Evolutionary conservation across 2,329 filamentous ascomycete genomes (phyloP).

Genomic region (Bipolaris victoriae): DNA sequence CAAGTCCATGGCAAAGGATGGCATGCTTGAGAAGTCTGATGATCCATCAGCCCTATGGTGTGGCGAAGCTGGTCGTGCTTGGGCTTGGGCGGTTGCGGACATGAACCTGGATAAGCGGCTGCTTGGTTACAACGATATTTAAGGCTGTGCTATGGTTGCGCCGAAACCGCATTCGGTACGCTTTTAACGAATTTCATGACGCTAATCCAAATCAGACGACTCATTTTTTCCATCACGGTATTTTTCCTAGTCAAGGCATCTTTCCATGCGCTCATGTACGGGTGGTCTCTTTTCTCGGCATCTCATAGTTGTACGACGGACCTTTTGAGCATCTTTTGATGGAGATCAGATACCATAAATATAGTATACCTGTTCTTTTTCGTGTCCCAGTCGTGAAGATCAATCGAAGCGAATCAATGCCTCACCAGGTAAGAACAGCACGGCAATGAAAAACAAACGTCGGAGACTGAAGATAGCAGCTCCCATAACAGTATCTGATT

Average conservation of each 20-base stretch:
- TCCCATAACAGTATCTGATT: background rate
- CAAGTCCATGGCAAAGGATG: slow-evolving; percentile 59
- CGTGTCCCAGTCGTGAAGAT: slow-evolving; percentile 3
- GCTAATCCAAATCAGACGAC: slow-evolving; percentile 29
- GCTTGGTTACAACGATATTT: slow-evolving; percentile 59
- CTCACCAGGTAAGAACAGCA: background rate
- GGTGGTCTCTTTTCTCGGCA: slow-evolving; percentile 7
- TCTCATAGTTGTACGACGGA: slow-evolving; percentile 15
- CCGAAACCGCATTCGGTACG: background rate
- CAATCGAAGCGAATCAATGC: background rate
- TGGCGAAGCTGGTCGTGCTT: slow-evolving; percentile 57
- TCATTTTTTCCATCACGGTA: slow-evolving; percentile 9
- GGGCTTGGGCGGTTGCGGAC: slow-evolving; percentile 56
- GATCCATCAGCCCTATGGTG: slow-evolving; percentile 59
- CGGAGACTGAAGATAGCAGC: background rate
- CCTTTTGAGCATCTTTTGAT: background rate
- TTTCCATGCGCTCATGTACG: background rate
- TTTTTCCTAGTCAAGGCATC: background rate
- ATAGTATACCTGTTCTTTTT: slow-evolving; percentile 2
- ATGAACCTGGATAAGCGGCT: slow-evolving; percentile 55
- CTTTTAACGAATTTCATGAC: slow-evolving; percentile 29
- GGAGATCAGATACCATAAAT: slow-evolving; percentile 4
- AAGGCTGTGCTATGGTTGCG: slow-evolving; percentile 3
- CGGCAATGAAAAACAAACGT: background rate
- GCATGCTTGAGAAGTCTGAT: slow-evolving; percentile 59